A percentile compares a stretch with the other conserved stretches of the same genome.
Conservation (phyloP, 2,329 filamentous ascomycete species). For the Cytospora leucostoma region DNA sequence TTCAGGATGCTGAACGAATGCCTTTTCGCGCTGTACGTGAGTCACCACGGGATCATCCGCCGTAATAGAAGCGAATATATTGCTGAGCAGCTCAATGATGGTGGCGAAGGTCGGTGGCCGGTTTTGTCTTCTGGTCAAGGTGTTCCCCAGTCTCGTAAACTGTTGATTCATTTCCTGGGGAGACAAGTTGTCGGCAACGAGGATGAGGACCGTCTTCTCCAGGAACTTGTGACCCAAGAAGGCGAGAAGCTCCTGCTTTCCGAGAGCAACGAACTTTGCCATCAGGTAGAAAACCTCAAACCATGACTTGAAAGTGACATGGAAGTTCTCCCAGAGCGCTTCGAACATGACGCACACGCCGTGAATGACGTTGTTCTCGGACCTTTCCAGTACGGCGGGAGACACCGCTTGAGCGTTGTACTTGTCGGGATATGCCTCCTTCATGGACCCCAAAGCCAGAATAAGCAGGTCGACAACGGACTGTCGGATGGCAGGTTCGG, state of each 20-base stretch:
- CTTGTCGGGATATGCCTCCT: conserved; percentile 45
- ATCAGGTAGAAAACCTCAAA: conserved; percentile 75
- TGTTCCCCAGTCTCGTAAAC: conserved; percentile 56
- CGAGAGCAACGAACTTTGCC: conserved; percentile 64
- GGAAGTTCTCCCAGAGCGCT: conserved; percentile 63
- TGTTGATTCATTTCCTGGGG: conserved; percentile 53
- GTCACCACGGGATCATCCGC: not conserved
- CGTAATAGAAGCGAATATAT: conserved; percentile 47
- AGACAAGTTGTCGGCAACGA: conserved; percentile 56
- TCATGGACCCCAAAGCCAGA: conserved; percentile 54
- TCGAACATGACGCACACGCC: conserved; percentile 51
- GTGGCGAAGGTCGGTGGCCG: conserved; percentile 56
- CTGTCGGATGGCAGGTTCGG: conserved; percentile 56
- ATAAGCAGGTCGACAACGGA: conserved; percentile 55
- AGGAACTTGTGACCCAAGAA: conserved; percentile 66
- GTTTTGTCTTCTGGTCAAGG: conserved; percentile 52
- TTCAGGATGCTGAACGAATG: conserved; percentile 40
- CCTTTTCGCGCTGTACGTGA: conserved; percentile 36
- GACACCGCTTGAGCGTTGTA: conserved; percentile 42
- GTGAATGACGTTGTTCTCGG: conserved; percentile 41
- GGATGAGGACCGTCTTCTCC: conserved; percentile 57
- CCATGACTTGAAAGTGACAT: conserved; percentile 67
- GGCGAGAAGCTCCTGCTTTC: conserved; percentile 56
- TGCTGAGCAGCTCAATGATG: conserved; percentile 51
- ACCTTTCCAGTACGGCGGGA: conserved; percentile 28